Conservation (phyloP, 257 asterid genomes). For the Capsicum rhomboideum region DNA sequence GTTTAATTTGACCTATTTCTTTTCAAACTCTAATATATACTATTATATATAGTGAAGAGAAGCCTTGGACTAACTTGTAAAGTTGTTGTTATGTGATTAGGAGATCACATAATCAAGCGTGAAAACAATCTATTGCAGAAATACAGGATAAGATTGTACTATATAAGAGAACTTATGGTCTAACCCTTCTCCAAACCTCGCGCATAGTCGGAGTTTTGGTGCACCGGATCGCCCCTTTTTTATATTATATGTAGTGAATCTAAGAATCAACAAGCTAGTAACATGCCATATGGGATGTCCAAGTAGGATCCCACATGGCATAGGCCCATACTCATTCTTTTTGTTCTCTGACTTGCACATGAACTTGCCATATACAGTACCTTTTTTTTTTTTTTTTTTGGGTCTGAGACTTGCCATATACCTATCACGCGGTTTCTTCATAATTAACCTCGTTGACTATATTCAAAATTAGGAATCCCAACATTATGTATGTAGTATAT, state of each 20-base stretch:
- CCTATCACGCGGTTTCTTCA: conserved; percentile 22
- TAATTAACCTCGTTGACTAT: background rate
- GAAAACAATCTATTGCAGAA: too few relatives aligned
- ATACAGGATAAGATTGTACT: too few relatives aligned
- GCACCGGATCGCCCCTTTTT: too few relatives aligned
- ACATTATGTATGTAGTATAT: background rate
- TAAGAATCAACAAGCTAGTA: conserved; percentile 12
- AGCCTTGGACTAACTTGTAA: too few relatives aligned
- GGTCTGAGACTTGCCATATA: background rate
- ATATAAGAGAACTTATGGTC: too few relatives aligned
- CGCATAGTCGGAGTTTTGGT: too few relatives aligned
- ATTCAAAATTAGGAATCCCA: background rate
- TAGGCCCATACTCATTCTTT: conserved; percentile 12
- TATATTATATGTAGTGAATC: background rate
- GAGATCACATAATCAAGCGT: too few relatives aligned
- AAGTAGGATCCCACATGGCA: conserved; percentile 11
- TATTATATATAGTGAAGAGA: too few relatives aligned
- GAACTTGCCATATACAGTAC: too few relatives aligned
- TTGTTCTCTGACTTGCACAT: conserved; percentile 8
- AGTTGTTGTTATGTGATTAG: too few relatives aligned
- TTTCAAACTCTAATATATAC: background rate
- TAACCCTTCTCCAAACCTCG: too few relatives aligned
- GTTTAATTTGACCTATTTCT: background rate
- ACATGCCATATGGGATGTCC: conserved; percentile 44
- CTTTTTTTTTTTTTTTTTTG: too few relatives aligned